Evolutionary conservation across 495 filamentous ascomycete species (phyloP), one percentile per base, ranked within the genome.

Genomic region (Penicillium macrosclerotiorum): DNA sequence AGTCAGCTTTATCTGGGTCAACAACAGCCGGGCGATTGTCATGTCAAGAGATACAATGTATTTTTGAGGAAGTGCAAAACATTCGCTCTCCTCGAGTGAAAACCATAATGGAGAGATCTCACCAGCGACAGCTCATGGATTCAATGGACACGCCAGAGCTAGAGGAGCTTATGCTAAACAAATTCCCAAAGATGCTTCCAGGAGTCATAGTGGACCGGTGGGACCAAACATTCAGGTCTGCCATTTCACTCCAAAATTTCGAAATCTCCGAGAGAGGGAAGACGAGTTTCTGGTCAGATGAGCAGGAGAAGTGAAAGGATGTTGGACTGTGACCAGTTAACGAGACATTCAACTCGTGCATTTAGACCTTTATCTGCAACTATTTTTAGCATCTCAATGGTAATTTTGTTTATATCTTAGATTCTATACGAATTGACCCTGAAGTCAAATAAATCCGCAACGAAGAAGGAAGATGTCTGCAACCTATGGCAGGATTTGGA

Each of bases 81-180:
- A 9, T 38, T 2, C 43, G 50, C 3, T 5, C 7, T 6, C 22
- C 43, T n/a, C 30, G 37, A 6, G 44, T 36, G 24, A 14, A 7
- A 11, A 9, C 13, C 2, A 44, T 53, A 12, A 18, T 47, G 3
- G 16, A 37, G 43, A n/a, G 5, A 6, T 29, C 43, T n/a, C 30
- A 47, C 22, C 8, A 33, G 24, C 29, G 44, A 20, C 43, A 53
- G 17, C 7, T 12, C 9, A 24, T 37, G 37, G 50, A 53, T 39
- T 22, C 32, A 2, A 33, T 48, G 50, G 50, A 37, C 13, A 48
- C 50, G 17, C 33, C 39, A 1, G 44, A 53, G 31, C 8, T 47
- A 14, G 37, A 42, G 24, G 24, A 53, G 7, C 18, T 47, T 12
- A 37, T 42, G 43, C 7, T 53, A 20, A 29, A 47, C 43, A 18